Conservation (phyloP, 208 protist species). For the Polymyxa betae region DNA sequence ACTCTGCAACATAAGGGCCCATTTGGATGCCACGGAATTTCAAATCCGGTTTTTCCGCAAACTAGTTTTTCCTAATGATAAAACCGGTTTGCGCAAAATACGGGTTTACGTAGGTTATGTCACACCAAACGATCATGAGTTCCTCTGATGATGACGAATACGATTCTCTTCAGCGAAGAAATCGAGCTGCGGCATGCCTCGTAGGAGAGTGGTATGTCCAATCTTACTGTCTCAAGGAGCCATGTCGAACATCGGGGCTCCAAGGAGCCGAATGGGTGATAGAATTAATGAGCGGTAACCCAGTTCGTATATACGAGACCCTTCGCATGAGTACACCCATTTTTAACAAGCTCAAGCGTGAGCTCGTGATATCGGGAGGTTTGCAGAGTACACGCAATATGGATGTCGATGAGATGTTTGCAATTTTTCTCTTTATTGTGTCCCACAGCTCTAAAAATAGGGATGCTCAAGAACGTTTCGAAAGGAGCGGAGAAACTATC, state of each 20-base stretch:
- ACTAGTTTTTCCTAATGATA: too few relatives aligned
- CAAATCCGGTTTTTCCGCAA: too few relatives aligned
- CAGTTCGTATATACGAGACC: neutral
- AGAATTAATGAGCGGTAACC: neutral
- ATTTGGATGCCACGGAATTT: too few relatives aligned
- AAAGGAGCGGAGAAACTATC: neutral
- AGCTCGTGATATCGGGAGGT: neutral
- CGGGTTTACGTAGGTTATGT: too few relatives aligned
- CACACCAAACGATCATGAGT: too few relatives aligned
- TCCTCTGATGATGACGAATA: too few relatives aligned
- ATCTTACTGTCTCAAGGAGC: neutral
- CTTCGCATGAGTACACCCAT: neutral
- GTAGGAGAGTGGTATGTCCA: too few relatives aligned
- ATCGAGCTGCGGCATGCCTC: too few relatives aligned
- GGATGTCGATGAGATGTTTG: neutral
- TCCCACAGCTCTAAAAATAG: neutral
- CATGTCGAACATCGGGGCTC: neutral
- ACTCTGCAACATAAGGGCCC: too few relatives aligned
- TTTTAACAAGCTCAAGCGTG: neutral
- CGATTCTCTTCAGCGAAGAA: too few relatives aligned
- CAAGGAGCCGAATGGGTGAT: neutral
- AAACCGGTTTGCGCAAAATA: too few relatives aligned
- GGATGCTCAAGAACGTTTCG: neutral
- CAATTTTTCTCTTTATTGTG: neutral
- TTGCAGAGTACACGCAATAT: neutral